A percentile compares a stretch with the other conserved stretches of the same genome.
phyloP scores from a whole-genome alignment of 1,284 basidiomycete genomes.

The Ceratobasidium sp. region DNA sequence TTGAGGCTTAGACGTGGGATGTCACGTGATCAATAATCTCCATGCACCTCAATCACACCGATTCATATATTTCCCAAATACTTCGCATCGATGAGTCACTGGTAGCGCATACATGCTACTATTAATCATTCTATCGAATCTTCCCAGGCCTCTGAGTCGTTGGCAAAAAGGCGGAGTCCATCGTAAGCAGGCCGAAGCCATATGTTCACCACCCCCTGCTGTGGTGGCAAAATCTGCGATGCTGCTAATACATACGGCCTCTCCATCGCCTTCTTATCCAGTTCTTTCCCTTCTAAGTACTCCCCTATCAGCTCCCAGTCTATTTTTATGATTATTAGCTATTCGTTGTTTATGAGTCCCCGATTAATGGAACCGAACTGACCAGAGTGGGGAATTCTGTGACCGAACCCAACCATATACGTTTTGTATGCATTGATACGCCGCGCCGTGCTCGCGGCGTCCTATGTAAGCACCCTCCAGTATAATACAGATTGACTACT shows the following conservation, averaged over 20 bases:
- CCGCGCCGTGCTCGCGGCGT: conserved; percentile 59
- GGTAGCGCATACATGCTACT: too few relatives aligned
- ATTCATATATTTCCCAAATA: too few relatives aligned
- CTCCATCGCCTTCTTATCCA: conserved; percentile 43
- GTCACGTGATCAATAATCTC: too few relatives aligned
- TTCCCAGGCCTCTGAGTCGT: conserved; percentile 15
- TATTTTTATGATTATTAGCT: not conserved
- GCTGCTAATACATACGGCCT: conserved; percentile 32
- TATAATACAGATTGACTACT: not conserved
- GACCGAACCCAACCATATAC: conserved; percentile 75
- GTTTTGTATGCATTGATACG: conserved; percentile 62
- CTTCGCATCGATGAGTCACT: too few relatives aligned
- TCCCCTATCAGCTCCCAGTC: conserved; percentile 67
- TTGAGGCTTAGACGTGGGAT: too few relatives aligned
- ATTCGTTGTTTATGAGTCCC: not conserved
- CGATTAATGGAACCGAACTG: not conserved
- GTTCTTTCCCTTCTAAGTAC: conserved; percentile 53
- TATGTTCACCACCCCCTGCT: conserved; percentile 50
- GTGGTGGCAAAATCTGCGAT: conserved; percentile 25
- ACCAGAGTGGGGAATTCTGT: conserved; percentile 66
- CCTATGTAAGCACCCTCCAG: not conserved
- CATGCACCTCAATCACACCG: too few relatives aligned
- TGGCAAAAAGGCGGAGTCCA: conserved; percentile 58
- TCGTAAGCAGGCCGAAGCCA: conserved; percentile 77
- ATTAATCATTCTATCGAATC: not conserved